Base-by-base conservation (phyloP, 345 rosid genomes). In the Xanthoceras sorbifolium region DNA sequence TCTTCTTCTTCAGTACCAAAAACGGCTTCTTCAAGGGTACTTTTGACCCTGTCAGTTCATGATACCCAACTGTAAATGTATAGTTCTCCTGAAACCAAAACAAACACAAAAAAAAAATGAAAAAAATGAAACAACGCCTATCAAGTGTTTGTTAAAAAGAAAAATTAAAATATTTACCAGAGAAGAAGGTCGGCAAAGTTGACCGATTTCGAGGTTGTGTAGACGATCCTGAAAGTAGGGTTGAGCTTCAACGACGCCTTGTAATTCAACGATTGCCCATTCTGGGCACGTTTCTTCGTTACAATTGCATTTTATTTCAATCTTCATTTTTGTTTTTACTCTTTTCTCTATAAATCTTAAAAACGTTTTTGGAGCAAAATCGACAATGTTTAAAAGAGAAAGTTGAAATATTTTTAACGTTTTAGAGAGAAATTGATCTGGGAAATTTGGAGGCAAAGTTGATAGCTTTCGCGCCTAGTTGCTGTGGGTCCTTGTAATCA, bases 231-330 rank as follows among this genome's bases (percentile, higher is more conserved):
- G 85, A 71, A 89, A 90, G 4, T 89, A 82, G 25, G 95, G 85
- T 62, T 93, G 94, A 14, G 77, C 85, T 79, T 96, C 97, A 20
- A 93, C 84, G 9, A 80, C 87, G 44, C 98, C 98, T 90, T 93
- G 99, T 54, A 96, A 54, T 75, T 96, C 99, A 6, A 96, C 46
- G n/a, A 96, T 84, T 40, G 88, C 90, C 98, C 99, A 96, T 62
- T 93, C 97, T n/a, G 83, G 90, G 69, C 99, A 96, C 22, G 80
- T 81, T 11, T 85, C 94, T 29, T 79, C 91, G 36, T 91, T 91
- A 50, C 98, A 93, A 25, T 86, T 80, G 67, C 99, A 95, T 85
- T 90, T 92, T 69, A 96, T 87, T 77, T 85, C 81, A 46, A 93
- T 93, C 91, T 96, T 91, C 98, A 96, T 93, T 76, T 69, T 74